Conservation (phyloP, 2,329 filamentous ascomycete genomes). For the Botryotinia globosa region DNA sequence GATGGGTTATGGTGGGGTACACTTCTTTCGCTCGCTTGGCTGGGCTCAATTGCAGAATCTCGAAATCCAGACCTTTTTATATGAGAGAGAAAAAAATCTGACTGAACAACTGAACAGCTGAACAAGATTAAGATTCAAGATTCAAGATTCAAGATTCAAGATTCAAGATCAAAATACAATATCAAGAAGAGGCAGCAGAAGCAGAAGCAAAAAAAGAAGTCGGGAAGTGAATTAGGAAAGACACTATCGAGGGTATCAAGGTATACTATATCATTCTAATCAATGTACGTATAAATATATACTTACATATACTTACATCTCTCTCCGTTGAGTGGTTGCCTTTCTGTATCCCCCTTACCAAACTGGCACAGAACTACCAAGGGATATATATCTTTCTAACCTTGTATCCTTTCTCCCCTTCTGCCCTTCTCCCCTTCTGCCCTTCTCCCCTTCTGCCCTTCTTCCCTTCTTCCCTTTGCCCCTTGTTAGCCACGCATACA, state of each 20-base stretch:
- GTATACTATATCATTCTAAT: neutral
- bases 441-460: neutral
- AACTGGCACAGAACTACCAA: neutral
- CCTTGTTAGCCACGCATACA: neutral
- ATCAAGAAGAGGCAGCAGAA: neutral
- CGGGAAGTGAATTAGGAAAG: neutral
- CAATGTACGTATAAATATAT: constrained; percentile 8
- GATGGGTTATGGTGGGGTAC: constrained; percentile 14
- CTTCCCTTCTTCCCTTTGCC: neutral
- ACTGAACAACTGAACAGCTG: constrained; percentile 6
- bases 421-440: neutral
- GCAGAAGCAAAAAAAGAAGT: neutral
- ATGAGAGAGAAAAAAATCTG: neutral
- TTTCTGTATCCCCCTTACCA: neutral
- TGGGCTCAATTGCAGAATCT: neutral
- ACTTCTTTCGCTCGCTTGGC: constrained; percentile 8
- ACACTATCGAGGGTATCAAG: neutral
- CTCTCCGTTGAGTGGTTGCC: neutral
- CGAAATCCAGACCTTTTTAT: constrained; percentile 1
- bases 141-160: neutral
- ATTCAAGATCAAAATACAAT: neutral
- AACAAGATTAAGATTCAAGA: neutral
- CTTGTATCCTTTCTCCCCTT: neutral
- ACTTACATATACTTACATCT: neutral
- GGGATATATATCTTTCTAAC: neutral